phyloP scores from a whole-genome alignment of 2,329 filamentous ascomycete genomes.

The Diaporthe sp. region DNA sequence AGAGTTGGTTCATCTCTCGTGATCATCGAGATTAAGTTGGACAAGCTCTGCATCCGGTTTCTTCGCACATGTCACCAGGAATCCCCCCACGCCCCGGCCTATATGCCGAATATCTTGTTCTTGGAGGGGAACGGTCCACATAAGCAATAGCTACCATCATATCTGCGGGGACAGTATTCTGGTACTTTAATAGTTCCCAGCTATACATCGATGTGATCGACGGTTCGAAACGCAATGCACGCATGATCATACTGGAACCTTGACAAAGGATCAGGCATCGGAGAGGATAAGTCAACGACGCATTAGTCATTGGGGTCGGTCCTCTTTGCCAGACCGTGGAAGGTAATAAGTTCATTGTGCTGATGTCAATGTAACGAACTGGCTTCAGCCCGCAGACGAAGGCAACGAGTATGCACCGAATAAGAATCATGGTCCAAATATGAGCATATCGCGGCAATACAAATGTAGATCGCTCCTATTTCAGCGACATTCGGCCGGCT shows the following conservation, averaged over 20 bases:
- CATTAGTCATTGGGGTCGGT: not conserved
- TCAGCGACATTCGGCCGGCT: not conserved
- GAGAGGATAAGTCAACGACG: not conserved
- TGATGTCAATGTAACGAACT: not conserved
- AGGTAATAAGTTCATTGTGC: not conserved
- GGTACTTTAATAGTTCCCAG: not conserved
- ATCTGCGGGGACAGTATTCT: not conserved
- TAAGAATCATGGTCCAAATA: not conserved
- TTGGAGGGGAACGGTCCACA: not conserved
- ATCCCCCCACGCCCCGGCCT: not conserved
- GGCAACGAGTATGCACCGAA: not conserved
- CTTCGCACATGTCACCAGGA: not conserved
- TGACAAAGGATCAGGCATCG: not conserved
- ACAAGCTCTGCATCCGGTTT: conserved; percentile 17
- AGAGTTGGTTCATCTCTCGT: not conserved
- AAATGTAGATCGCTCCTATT: not conserved
- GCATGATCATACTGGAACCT: not conserved
- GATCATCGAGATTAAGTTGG: conserved; percentile 20
- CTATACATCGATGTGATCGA: not conserved
- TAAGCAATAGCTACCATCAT: not conserved
- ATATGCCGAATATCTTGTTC: not conserved
- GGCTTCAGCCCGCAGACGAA: not conserved
- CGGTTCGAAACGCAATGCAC: conserved; percentile 8
- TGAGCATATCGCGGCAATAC: not conserved
- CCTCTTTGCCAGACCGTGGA: not conserved